Conservation (phyloP, 257 asterid genomes). For the Solanum medicagineum region DNA sequence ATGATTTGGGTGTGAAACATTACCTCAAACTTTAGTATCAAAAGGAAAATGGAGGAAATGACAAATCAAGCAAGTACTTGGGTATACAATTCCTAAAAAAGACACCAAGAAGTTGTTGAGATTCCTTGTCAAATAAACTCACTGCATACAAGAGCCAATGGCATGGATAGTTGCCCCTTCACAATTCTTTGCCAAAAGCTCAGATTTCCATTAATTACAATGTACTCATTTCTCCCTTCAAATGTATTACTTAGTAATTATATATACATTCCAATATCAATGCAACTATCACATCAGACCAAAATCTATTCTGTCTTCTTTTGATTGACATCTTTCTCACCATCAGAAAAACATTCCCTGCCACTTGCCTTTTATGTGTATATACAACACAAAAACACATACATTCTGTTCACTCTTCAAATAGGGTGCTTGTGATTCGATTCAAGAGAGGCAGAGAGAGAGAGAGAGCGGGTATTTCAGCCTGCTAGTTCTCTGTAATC, state of each 20-base stretch:
- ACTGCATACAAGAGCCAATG: not conserved
- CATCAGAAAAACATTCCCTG: not conserved
- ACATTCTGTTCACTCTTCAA: constrained; percentile 4
- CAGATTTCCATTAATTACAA: not conserved
- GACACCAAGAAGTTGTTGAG: not conserved
- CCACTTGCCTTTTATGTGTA: not conserved
- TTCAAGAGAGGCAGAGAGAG: not conserved
- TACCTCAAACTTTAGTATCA: not conserved
- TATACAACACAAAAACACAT: not conserved
- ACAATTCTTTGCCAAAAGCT: not conserved
- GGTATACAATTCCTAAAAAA: not conserved
- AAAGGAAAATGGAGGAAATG: not conserved
- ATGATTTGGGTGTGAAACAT: not conserved
- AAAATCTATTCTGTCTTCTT: not conserved
- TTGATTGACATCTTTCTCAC: not conserved
- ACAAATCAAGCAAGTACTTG: not conserved
- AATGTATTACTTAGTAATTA: not conserved
- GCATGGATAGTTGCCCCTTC: not conserved
- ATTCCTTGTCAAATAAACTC: not conserved
- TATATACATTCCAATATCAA: not conserved
- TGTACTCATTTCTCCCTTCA: not conserved
- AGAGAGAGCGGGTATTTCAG: constrained; percentile 3
- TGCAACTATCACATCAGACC: not conserved
- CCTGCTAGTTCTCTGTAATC: constrained; percentile 43
- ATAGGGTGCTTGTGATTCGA: not conserved